Base-by-base conservation (phyloP, 2,329 filamentous ascomycete genomes). In the Stenocarpella maydis region DNA sequence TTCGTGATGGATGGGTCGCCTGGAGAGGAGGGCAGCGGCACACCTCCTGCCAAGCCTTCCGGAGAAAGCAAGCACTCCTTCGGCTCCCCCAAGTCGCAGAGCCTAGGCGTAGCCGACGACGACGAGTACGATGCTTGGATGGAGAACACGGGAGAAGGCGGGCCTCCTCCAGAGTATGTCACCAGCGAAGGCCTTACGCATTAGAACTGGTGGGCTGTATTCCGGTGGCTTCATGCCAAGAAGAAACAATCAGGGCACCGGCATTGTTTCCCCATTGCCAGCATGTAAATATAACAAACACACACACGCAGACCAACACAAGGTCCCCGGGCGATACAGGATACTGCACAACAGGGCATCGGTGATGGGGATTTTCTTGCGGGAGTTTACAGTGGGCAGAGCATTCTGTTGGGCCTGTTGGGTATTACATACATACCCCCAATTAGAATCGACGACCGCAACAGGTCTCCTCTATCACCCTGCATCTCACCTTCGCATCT, bases 51-150 rank as follows among this genome's bases (percentile, higher is more conserved):
- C 21, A 31, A 65, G 45, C 55, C 67, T 17, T 67, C 45, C n/a
- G 28, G 53, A 21, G 34, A 21, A 24, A 47, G 47, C 15, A 53
- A 53, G 21, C 63, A 17, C 28, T 12, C 24, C 3, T 28, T 67
- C 17, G 45, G 49, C 26, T 8, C 19, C 43, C 53, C 63, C 15
- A 58, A 54, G 6, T n/a, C 65, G 12, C 28, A 64, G 19, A 49
- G 26, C n/a, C 54, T 84, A 82, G 74, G 82, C 85, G 9, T 86
- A 79, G 1, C 87, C 82, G n/a, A 84, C 83, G 72, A 84, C 83
- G 72, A 72, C 39, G 71, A 72, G 34, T 72, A 66, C 37, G 67
- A 69, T 9, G 71, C 71, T 21, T 72, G 71, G 71, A 72, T 72
- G 71, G 71, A 67, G 47, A 72, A 72, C 43, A 70, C 69, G 1